Evolutionary conservation across 164 flowering plant species (phyloP), one percentile per base, ranked within the genome.

Genomic region (Vitis rotundifolia): DNA sequence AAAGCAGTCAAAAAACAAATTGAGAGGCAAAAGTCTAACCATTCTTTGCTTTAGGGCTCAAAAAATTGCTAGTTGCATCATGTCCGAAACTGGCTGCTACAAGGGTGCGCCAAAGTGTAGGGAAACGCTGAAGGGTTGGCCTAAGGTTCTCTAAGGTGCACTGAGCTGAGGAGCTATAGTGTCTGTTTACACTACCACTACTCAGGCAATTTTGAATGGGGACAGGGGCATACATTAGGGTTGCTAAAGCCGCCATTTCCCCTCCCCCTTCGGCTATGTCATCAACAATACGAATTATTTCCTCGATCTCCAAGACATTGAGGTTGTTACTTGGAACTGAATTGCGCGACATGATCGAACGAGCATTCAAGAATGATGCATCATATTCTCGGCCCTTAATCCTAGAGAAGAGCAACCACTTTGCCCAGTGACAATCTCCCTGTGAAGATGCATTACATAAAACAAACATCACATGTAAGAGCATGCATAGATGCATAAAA

Each of bases 191-290:
- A 79, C 95, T 83, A 62, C 99, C 97, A 81, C 88, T 84, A 72
- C 84, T 86, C 51, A 96, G 78, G 77, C 97, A 93, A 66, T 85
- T 80, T 77, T 93, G 94, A 69, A 96, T 80, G 56, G 97, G 97
- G n/a, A 71, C 37, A 68, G 98, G 85, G 26, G 99, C 94, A 87
- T 82, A 86, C 89, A 96, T 85, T 66, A 96, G 76, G 51, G 99
- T 93, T 28, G 99, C 99, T 73, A 96, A 77, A 77, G 99, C 99
- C 61, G 95, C 97, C 88, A 93, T 76, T 84, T 91, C 97, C 61
- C 98, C 96, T 47, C 90, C 99, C 72, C 95, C 94, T 86, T 96
- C 99, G 1, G 99, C 99, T 69, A 96, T 96, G 72, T 96, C 99
- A 77, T 93, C 99, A 73, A 92, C 91, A 60, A 97, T 91, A 49